phyloP scores from a whole-genome alignment of 2,329 filamentous ascomycete genomes.

The Xylariaceae sp. region DNA sequence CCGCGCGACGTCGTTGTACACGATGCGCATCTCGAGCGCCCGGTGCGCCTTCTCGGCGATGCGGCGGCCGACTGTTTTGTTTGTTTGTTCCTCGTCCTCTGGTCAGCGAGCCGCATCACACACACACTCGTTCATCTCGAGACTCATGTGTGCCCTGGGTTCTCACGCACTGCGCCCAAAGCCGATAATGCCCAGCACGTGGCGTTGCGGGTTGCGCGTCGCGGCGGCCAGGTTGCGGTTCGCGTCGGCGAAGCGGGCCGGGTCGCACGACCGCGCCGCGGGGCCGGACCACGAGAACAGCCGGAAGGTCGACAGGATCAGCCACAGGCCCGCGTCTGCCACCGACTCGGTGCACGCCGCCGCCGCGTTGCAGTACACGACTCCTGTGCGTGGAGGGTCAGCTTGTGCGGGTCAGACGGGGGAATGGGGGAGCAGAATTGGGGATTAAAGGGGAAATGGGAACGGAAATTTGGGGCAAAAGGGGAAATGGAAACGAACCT shows the following conservation, averaged over 20 bases:
- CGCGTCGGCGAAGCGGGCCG: slow-evolving; percentile 33
- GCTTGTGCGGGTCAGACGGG: not conserved
- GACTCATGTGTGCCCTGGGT: too few relatives aligned
- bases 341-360: slow-evolving; percentile 54
- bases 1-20: slow-evolving; percentile 40
- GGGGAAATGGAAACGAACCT: slow-evolving; percentile 5
- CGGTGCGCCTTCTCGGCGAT: slow-evolving; percentile 37
- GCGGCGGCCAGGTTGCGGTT: slow-evolving; percentile 42
- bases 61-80: slow-evolving; percentile 32
- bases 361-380: slow-evolving; percentile 57
- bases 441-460: not conserved
- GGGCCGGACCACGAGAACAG: slow-evolving; percentile 47
- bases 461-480: not conserved
- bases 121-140: too few relatives aligned
- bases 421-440: not conserved
- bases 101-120: too few relatives aligned
- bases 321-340: slow-evolving; percentile 51
- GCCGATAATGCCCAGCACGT: slow-evolving; percentile 44
- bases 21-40: slow-evolving; percentile 45
- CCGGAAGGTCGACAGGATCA: slow-evolving; percentile 52
- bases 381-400: slow-evolving; percentile 19
- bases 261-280: slow-evolving; percentile 39
- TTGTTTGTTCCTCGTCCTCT: too few relatives aligned
- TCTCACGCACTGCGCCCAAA: slow-evolving; percentile 44
- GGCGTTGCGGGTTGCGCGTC: slow-evolving; percentile 44